Evolutionary conservation across 495 filamentous ascomycete genomes (phyloP), one percentile per base, ranked within the genome.

Genomic region (Friedmanniomyces simplex): DNA sequence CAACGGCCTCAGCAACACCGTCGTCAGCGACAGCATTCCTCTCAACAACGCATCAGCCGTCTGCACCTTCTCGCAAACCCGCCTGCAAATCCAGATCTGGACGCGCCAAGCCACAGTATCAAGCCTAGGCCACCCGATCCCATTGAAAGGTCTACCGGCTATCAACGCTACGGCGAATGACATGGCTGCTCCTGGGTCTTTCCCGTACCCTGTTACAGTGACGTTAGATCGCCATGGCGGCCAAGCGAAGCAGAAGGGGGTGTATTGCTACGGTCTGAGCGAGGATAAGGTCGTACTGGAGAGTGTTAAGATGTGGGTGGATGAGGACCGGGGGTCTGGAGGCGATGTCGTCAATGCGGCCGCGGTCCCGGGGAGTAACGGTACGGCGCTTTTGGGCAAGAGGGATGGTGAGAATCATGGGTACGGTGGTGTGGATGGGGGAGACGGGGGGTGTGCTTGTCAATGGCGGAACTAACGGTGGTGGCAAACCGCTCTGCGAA

Each of bases 31-130:
- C 21, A 91, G 89, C 0, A 74, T 80, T 1, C 69, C 72, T 18
- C 70, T 80, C 56, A 64, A 69, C 0, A 74, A 83, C 36, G 86
- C 89, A n/a, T 74, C 73, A 3, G 79, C 79, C 16, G 72, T 86
- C 20, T 87, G 91, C 58, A 93, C 87, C 16, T 95, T 86, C 82
- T 73, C 84, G 0, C 78, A 89, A 61, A 94, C 89, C 2, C 82
- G 91, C 11, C 89, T 94, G 70, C 81, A 88, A 10, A 87, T 97
- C 5, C 83, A 89, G 65, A 94, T 96, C 53, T 98, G 89, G 89
- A 98, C 91, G 24, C 7, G 28, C 30, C 52, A 43, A 20, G 36
- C 20, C 16, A 43, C 16, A 3, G 46, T 47, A 10, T 57, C 52
- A 14, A 45, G 2, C 12, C 34, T 61, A 20, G 39, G 37, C 34